A percentile compares a stretch with the other conserved stretches of the same genome.
These are phyloP conservation scores for Grosmannia clavigera DNA, from an alignment of 2,329 filamentous ascomycete species.

Conservation along the genomic window DNA sequence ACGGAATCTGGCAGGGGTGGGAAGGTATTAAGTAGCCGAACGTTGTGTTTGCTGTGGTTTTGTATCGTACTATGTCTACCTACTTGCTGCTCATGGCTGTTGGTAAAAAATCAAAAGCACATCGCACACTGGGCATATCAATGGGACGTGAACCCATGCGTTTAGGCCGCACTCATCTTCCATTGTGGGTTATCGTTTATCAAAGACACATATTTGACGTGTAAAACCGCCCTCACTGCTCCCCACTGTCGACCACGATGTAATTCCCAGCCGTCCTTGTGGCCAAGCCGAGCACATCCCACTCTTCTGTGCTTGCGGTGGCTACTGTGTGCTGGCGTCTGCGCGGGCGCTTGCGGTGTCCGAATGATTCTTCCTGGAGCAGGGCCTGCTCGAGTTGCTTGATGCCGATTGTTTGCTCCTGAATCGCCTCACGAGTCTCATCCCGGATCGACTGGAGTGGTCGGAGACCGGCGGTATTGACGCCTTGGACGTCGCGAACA, in stretches of 20 bases:
- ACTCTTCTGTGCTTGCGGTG: conserved; percentile 42
- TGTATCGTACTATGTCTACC: too few species aligned
- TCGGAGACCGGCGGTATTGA: conserved; percentile 60
- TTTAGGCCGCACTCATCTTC: too few species aligned
- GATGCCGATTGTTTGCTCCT: conserved; percentile 47
- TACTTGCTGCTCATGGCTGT: too few species aligned
- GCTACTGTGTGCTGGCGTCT: conserved; percentile 21
- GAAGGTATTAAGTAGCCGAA: too few species aligned
- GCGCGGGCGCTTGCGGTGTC: conserved; percentile 36
- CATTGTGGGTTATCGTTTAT: neutral
- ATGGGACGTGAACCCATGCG: too few species aligned
- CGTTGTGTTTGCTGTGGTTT: too few species aligned
- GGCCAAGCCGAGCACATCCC: conserved; percentile 58
- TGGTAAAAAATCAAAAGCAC: too few species aligned
- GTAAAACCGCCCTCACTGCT: neutral
- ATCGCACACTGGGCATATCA: too few species aligned
- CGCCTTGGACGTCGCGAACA: conserved; percentile 70
- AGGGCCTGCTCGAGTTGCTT: conserved; percentile 44
- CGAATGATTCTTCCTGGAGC: conserved; percentile 46
- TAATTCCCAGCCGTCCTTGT: conserved; percentile 56
- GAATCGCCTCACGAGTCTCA: conserved; percentile 48
- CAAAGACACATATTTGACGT: too few species aligned
- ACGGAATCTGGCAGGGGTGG: too few species aligned
- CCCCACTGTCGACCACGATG: conserved; percentile 52
- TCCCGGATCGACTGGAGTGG: conserved; percentile 73